Evolutionary conservation across 495 filamentous ascomycete genomes (phyloP).

Genomic region (Daldinia vernicosa): DNA sequence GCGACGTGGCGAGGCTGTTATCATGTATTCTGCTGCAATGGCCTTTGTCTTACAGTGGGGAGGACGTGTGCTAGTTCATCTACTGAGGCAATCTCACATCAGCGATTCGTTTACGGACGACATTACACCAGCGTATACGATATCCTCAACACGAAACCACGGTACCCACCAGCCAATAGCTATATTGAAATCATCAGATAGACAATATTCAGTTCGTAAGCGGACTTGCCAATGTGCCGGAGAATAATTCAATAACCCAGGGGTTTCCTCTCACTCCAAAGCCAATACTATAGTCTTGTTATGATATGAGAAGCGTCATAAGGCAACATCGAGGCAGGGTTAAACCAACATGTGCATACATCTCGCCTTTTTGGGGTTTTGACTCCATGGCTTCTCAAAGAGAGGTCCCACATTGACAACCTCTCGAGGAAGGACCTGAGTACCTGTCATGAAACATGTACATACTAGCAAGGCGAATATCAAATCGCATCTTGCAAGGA

Average conservation of each 20-base stretch:
- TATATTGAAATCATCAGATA: not conserved
- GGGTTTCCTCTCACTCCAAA: not conserved
- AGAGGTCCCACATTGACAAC: not conserved
- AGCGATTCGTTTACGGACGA: constrained; percentile 20
- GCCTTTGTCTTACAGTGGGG: constrained; percentile 13
- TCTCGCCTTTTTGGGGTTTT: not conserved
- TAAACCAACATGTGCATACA: not conserved
- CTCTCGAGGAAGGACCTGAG: not conserved
- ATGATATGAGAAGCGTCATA: not conserved
- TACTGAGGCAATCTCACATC: constrained; percentile 34
- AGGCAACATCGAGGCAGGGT: not conserved
- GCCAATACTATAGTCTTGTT: not conserved
- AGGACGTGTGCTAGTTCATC: constrained; percentile 29
- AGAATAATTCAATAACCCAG: not conserved
- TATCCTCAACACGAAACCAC: constrained; percentile 14
- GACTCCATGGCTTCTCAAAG: not conserved
- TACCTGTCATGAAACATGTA: constrained; percentile 6
- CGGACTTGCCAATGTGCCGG: not conserved
- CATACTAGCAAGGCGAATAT: constrained; percentile 16
- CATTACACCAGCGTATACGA: constrained; percentile 17
- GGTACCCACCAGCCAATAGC: not conserved
- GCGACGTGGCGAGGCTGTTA: constrained; percentile 24
- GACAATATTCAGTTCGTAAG: constrained; percentile 14
- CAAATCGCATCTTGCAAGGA: constrained; percentile 26
- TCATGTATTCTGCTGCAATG: constrained; percentile 18